Base-by-base conservation (phyloP, 2,329 filamentous ascomycete genomes). In the Fusarium succisae region DNA sequence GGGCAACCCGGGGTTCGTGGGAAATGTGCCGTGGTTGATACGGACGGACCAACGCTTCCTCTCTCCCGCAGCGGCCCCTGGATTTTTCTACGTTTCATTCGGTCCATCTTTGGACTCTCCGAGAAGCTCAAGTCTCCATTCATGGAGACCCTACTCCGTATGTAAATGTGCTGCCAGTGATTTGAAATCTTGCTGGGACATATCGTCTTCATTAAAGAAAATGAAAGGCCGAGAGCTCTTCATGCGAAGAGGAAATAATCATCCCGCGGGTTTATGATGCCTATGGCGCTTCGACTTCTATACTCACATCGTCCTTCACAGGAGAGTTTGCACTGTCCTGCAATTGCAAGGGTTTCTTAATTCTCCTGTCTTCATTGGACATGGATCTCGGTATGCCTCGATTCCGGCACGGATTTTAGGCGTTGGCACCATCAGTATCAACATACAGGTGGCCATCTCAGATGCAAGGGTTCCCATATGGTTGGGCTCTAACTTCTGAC, bases 11-110 rank as follows among this genome's bases (percentile, higher is more conserved):
- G 72, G 70, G 53, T 69, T n/a, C 22, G 45, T 58, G 32, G n/a
- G 26, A 38, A 38, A 54, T 37, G 50, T 17, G 18, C 24, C 26
- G 22, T 44, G 28, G 35, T 54, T 28, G 56, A 66, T 24, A 72
- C 55, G 75, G 69, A 54, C 73, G 74, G 75, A 68, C 70, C 64
- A 75, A 56, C 65, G 64, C 72, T 45, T 72, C 61, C 61, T 62
- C 55, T 54, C 67, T 74, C 63, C 57, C 57, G 57, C 50, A 63
- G 41, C 12, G 26, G 35, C 53, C 66, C 60, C 63, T 71, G 66
- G 57, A 63, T 56, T 38, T 51, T 32, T 48, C 39, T 47, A 60
- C 41, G 38, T 73, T 65, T 63, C 51, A 55, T 73, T 68, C 68
- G 69, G 66, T 69, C 72, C 70, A 73, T 73, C 65, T 59, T 63